Percentiles rank a stretch among this genome's conserved stretches.
Evolutionary conservation across 768 basidiomycete genomes (phyloP).

Genomic region (Pleurotus djamor): DNA sequence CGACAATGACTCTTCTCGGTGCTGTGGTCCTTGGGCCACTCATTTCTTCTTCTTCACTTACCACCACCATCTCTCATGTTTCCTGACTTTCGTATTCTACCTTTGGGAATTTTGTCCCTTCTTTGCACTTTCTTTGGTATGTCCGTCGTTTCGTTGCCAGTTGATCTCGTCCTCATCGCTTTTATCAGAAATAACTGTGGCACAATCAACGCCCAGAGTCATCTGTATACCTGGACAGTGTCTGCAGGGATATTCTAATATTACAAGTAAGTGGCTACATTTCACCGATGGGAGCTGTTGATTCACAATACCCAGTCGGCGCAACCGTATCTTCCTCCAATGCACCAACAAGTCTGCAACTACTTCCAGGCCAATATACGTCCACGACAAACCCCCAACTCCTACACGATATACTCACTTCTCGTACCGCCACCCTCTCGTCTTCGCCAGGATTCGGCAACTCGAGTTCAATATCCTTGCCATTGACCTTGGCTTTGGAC

Average conservation of each 20-base stretch:
- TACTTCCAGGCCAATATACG: conserved; percentile 64
- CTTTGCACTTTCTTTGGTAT: conserved; percentile 1
- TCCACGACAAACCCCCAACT: conserved; percentile 58
- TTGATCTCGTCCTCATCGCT: not conserved
- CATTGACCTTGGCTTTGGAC: conserved; percentile 51
- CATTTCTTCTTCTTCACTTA: not conserved
- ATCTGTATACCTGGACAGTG: conserved; percentile 74
- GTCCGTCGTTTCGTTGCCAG: not conserved
- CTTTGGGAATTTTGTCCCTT: not conserved
- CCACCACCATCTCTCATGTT: conserved; percentile 1
- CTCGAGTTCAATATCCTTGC: conserved; percentile 43
- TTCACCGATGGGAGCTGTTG: not conserved
- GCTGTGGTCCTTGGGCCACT: not conserved
- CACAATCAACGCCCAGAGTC: conserved; percentile 32
- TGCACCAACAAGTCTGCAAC: conserved; percentile 40
- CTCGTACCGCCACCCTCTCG: conserved; percentile 46
- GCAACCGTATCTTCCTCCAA: conserved; percentile 51
- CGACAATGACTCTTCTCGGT: no score
- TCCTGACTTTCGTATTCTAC: not conserved
- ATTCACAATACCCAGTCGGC: conserved; percentile 41
- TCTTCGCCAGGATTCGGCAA: conserved; percentile 54
- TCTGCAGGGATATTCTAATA: conserved; percentile 62
- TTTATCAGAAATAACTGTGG: conserved; percentile 8
- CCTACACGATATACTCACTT: conserved; percentile 54
- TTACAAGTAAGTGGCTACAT: conserved; percentile 34